phyloP scores from a whole-genome alignment of 257 asterid species.

The Nicotiana undulata region DNA sequence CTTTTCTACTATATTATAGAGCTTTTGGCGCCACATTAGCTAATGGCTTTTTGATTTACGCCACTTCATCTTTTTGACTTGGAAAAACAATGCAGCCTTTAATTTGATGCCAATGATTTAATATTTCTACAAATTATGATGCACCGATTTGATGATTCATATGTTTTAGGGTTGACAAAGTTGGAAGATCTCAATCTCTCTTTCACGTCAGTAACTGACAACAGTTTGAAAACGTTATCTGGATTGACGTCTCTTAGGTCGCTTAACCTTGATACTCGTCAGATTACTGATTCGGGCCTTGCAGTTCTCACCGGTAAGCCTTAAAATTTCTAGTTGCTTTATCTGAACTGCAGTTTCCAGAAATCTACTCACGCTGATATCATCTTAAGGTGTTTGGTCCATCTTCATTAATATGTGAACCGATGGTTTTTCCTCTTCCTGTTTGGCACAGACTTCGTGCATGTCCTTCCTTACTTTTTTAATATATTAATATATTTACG shows the following conservation, averaged over 20 bases:
- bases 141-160: background rate
- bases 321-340: background rate
- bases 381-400: background rate
- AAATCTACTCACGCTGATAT: background rate
- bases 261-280: slow-evolving; percentile 33
- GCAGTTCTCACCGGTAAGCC: slow-evolving; percentile 21
- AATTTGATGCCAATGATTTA: background rate
- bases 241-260: slow-evolving; percentile 27
- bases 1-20: background rate
- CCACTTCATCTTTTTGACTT: background rate
- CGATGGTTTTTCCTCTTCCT: background rate
- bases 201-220: slow-evolving; percentile 22
- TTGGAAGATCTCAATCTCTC: slow-evolving; percentile 31
- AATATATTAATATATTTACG: no score
- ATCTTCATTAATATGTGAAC: background rate
- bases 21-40: background rate
- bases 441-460: no score
- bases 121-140: background rate
- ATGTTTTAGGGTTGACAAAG: slow-evolving; percentile 26
- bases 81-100: background rate
- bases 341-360: background rate
- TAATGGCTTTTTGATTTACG: background rate
- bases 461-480: no score
- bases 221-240: slow-evolving; percentile 22
- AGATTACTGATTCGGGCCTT: slow-evolving; percentile 26